These are phyloP conservation scores for Teunomyces cretensis DNA, from an alignment of 805 yeast species.

Conservation along the genomic window DNA sequence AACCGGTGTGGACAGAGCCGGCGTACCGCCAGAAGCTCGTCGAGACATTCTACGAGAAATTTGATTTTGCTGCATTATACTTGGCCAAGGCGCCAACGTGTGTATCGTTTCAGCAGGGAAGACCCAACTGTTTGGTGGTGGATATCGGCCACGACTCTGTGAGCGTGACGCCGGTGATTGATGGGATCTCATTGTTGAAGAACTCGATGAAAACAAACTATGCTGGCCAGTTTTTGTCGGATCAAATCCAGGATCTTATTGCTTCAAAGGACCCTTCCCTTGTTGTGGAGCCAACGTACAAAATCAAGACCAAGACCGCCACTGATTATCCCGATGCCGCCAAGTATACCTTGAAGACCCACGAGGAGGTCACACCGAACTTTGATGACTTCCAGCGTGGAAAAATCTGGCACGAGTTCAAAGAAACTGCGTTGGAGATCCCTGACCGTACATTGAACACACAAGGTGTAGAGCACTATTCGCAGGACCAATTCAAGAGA, in stretches of 20 bases:
- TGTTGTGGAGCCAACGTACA: conserved; percentile 40
- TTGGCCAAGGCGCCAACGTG: conserved; percentile 83
- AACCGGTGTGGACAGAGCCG: conserved; percentile 80
- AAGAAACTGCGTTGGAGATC: conserved; percentile 65
- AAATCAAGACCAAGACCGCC: conserved; percentile 46
- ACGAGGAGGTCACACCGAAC: conserved; percentile 41
- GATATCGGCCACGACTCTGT: conserved; percentile 80
- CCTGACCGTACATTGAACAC: conserved; percentile 38
- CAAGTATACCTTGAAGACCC: conserved; percentile 18
- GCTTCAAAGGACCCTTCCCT: conserved; percentile 25
- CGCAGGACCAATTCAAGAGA: conserved; percentile 35
- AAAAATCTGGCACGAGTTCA: conserved; percentile 66
- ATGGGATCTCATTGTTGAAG: conserved; percentile 72
- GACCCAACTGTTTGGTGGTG: conserved; percentile 83
- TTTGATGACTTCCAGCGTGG: conserved; percentile 57
- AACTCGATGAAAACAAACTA: conserved; percentile 70
- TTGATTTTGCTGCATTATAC: conserved; percentile 77
- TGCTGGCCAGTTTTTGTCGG: conserved; percentile 68
- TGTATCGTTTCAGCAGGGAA: conserved; percentile 82
- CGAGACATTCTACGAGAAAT: conserved; percentile 67
- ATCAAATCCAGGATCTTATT: conserved; percentile 49
- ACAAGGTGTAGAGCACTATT: conserved; percentile 22
- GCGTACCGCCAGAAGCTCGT: conserved; percentile 66
- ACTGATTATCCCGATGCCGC: conserved; percentile 33
- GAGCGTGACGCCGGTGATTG: conserved; percentile 79